Base-by-base conservation (phyloP, 768 basidiomycete species). In the Austroboletus eburneus region DNA sequence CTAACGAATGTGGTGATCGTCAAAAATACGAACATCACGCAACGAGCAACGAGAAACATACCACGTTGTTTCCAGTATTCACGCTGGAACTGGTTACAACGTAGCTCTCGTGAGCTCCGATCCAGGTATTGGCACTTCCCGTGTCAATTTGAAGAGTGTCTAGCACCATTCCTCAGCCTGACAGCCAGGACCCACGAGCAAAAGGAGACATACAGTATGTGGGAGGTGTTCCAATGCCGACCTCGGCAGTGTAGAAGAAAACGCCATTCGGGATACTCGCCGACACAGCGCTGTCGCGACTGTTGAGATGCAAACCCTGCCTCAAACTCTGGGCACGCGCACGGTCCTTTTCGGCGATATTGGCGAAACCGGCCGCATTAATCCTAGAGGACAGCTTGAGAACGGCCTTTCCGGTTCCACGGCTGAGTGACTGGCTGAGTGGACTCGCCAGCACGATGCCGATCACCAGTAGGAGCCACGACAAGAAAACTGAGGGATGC, bases 71-170 rank as follows among this genome's bases (percentile, higher is more conserved):
- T 3, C 58, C 61, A 17, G 61, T 64, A 42, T 52, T 27, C 9
- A 39, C 14, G 21, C 61, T 58, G 4, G 50, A 49, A 25, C 21
- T 52, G 3, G 62, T 58, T 7, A 45, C 43, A 9, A 34, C 20
- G 32, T 65, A 68, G 32, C 27, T 13, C 0, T 43, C 39, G 17
- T 22, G 45, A 14, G 65, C 63, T 41, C 66, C 66, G 9, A 68
- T 29, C 63, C 65, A 68, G 2, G 67, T 68, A 23, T 58, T 59
- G 3, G 63, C 51, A 42, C 66, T 69, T 39, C 66, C 66, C 2
- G 67, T 68, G 37, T 68, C 66, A 13, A 68, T 43, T 5, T 67
- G 20, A 16, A 68, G 54, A 4, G 50, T 54, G 35, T 56, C 69
- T 69, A 25, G 7, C 18, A 33, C n/a, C 20, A 14, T 4, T 16